Evolutionary conservation across 345 rosid species (phyloP), one percentile per base, ranked within the genome.

Genomic region (Punica granatum): DNA sequence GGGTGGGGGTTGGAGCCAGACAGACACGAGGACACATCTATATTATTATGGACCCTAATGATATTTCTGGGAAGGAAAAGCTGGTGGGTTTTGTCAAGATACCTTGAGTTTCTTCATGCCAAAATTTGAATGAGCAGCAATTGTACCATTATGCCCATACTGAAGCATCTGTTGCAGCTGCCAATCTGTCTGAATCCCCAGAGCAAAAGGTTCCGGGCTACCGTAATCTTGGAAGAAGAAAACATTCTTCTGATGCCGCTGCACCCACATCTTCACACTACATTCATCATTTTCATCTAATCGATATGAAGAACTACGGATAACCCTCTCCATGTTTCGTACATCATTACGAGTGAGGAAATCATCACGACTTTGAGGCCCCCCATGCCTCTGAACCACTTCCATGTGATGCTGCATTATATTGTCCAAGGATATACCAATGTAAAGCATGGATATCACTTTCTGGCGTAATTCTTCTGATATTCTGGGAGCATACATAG

Each of bases 161-260:
- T 30, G 84, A 53, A 84, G 72, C 79, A 84, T 81, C 79, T 81
- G 88, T 37, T 81, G 81, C 77, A 84, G 73, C 77, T 84, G 88
- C 85, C 88, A 84, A 60, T 81, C 83, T 70, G 88, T 84, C 76
- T 84, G 88, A 66, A 81, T 72, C 34, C 85, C 88, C 75, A 84
- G 62, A 65, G 79, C 46, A 65, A 81, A 81, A 37, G 83, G 75
- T 68, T 79, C 80, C 15, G 76, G 23, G 44, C 25, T 69, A 48
- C 78, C 70, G 51, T 19, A 64, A 48, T 75, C 80, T 70, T 84
- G 83, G 73, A 73, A 84, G 80, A 75, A 79, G 73, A 84, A 84
- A 19, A 79, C 82, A 70, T 74, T 64, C 65, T 81, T 84, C 60
- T 69, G 80, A 69, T 84, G 85, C 35, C 85, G 80, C 51, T 76